These are phyloP conservation scores for Rugosomyces carneus DNA, from an alignment of 1,284 basidiomycete species.

Conservation along the genomic window DNA sequence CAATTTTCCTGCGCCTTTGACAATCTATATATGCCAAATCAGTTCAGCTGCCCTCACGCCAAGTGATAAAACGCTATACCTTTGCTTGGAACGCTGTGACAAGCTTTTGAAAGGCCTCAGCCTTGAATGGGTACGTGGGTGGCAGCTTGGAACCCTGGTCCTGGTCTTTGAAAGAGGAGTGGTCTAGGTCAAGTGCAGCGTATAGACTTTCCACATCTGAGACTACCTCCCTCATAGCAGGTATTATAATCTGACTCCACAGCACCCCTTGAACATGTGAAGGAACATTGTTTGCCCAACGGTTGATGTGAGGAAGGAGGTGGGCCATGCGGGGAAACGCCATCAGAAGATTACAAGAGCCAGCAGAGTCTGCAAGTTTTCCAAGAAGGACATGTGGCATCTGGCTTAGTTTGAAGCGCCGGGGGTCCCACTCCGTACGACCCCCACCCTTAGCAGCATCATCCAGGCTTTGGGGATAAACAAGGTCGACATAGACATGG, in stretches of 20 bases:
- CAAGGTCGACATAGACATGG: no score
- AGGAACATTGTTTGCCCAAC: not conserved
- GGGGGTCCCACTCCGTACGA: no score
- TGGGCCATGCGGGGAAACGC: constrained; percentile 3
- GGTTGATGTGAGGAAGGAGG: not conserved
- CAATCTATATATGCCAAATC: not conserved
- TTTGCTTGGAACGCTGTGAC: not conserved
- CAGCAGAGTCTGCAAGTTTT: not conserved
- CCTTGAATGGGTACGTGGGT: constrained; percentile 1
- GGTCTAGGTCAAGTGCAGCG: constrained; percentile 4
- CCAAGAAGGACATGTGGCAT: constrained; percentile 2
- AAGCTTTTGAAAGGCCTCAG: not conserved
- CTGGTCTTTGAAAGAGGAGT: constrained; percentile 6
- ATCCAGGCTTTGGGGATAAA: no score
- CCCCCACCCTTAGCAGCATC: no score
- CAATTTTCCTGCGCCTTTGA: not conserved
- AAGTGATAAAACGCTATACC: not conserved
- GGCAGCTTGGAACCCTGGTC: not conserved
- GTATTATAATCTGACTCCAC: constrained; percentile 12
- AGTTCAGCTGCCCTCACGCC: no score
- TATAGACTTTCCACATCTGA: not conserved
- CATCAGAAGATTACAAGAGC: not conserved
- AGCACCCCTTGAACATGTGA: not conserved
- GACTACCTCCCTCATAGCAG: constrained; percentile 6
- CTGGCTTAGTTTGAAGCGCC: not conserved